Conservation (phyloP, 2,329 filamentous ascomycete genomes). For the Alternaria gaisen region DNA sequence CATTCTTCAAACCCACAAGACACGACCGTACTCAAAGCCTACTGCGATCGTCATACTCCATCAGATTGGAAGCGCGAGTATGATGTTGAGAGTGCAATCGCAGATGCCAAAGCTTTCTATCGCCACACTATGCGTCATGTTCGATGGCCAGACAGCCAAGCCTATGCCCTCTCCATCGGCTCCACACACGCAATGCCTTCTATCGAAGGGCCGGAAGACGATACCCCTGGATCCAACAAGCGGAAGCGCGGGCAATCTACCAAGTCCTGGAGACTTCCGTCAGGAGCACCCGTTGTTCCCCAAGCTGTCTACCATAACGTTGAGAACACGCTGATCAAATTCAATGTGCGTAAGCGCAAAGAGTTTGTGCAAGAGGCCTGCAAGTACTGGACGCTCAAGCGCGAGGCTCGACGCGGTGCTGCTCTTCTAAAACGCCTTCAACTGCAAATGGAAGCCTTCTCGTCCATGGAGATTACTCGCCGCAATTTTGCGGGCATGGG, state of each 20-base stretch:
- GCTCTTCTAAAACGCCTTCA: constrained; percentile 92
- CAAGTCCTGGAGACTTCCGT: constrained; percentile 91
- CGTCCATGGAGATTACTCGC: constrained; percentile 95
- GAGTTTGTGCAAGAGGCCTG: constrained; percentile 93
- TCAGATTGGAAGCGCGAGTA: constrained; percentile 88
- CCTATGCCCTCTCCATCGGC: constrained; percentile 81
- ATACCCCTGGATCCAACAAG: constrained; percentile 65
- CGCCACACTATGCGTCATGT: constrained; percentile 86
- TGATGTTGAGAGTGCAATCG: constrained; percentile 79
- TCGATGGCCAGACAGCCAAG: constrained; percentile 91
- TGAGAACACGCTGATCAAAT: constrained; percentile 81
- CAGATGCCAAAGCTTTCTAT: constrained; percentile 88
- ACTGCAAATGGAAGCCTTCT: constrained; percentile 94
- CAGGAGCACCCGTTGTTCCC: constrained; percentile 92
- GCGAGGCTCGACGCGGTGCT: constrained; percentile 89
- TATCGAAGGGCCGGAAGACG: constrained; percentile 57
- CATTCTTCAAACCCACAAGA: constrained; percentile 81
- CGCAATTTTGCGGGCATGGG: constrained; percentile 98
- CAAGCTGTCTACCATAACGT: constrained; percentile 87
- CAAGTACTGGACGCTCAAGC: constrained; percentile 97
- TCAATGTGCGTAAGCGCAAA: constrained; percentile 85
- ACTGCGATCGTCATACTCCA: constrained; percentile 94
- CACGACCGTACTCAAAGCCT: constrained; percentile 86
- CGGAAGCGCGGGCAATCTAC: constrained; percentile 62
- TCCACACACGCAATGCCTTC: constrained; percentile 68